Evolutionary conservation across 2,329 filamentous ascomycete species (phyloP).

Genomic region (Periconia digitata): DNA sequence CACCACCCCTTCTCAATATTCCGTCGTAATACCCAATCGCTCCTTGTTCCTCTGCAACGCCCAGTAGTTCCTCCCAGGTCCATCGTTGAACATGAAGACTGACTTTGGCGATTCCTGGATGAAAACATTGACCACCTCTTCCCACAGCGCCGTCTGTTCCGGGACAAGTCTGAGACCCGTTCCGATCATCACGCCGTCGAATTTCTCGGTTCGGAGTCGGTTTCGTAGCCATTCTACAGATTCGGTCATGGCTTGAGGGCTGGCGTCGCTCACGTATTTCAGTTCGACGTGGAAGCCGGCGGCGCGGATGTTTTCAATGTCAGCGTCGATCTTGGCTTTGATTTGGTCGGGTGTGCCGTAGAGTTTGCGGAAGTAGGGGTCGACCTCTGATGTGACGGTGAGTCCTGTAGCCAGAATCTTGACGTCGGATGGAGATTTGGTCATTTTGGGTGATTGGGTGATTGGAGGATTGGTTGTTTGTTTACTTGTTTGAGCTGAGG

Average conservation of each 20-base stretch:
- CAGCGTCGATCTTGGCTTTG: conserved; percentile 10
- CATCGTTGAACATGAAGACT: conserved; percentile 13
- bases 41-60: conserved; percentile 7
- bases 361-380: conserved; percentile 8
- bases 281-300: conserved; percentile 8
- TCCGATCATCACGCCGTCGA: conserved; percentile 9
- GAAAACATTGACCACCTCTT: conserved; percentile 7
- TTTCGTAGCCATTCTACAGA: conserved; percentile 6
- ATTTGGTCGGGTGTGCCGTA: conserved; percentile 11
- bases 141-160: conserved; percentile 5
- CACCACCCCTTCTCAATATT: background rate
- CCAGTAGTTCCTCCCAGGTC: conserved; percentile 10
- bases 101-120: background rate
- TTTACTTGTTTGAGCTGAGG: background rate
- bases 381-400: background rate
- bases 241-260: background rate
- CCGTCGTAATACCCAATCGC: conserved; percentile 2
- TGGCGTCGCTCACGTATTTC: conserved; percentile 6
- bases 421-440: background rate
- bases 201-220: background rate
- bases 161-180: conserved; percentile 6
- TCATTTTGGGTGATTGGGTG: background rate
- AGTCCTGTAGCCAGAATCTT: conserved; percentile 10
- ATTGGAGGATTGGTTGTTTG: background rate
- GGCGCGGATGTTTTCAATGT: conserved; percentile 2